Percentiles rank a stretch among this genome's conserved stretches.
phyloP scores from a whole-genome alignment of 345 rosid genomes.

The Rhodomyrtus tomentosa region DNA sequence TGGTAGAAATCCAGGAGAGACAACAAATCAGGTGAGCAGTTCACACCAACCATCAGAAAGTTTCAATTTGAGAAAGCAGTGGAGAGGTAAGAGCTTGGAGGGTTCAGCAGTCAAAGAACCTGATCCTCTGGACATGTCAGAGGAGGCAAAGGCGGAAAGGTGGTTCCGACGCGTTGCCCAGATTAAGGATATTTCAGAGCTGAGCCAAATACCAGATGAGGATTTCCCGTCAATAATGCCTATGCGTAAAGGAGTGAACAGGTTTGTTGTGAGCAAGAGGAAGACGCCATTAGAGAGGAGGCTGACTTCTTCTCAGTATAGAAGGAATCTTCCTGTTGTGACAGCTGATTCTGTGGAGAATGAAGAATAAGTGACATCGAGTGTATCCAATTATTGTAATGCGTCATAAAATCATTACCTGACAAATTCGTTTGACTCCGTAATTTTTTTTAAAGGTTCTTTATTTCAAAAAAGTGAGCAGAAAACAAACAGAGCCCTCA shows the following conservation, averaged over 20 bases:
- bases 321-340: constrained; percentile 44
- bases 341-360: constrained; percentile 35
- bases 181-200: constrained; percentile 89
- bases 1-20: constrained; percentile 1
- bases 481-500: background rate
- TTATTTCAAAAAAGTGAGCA: background rate
- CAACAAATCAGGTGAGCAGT: background rate
- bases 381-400: background rate
- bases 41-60: constrained; percentile 11
- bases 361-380: constrained; percentile 8
- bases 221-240: constrained; percentile 99
- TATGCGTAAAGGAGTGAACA: constrained; percentile 95
- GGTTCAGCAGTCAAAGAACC: constrained; percentile 83
- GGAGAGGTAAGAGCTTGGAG: constrained; percentile 76
- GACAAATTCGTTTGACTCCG: background rate
- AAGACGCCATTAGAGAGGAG: constrained; percentile 88
- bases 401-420: background rate
- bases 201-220: constrained; percentile 95
- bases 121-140: constrained; percentile 92
- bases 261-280: constrained; percentile 94
- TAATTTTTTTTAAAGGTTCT: background rate
- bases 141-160: constrained; percentile 97
- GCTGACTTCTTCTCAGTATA: constrained; percentile 71
- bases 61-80: constrained; percentile 14
- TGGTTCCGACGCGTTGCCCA: constrained; percentile 91